Conservation (phyloP, 345 rosid species). For the Salix caprea region DNA sequence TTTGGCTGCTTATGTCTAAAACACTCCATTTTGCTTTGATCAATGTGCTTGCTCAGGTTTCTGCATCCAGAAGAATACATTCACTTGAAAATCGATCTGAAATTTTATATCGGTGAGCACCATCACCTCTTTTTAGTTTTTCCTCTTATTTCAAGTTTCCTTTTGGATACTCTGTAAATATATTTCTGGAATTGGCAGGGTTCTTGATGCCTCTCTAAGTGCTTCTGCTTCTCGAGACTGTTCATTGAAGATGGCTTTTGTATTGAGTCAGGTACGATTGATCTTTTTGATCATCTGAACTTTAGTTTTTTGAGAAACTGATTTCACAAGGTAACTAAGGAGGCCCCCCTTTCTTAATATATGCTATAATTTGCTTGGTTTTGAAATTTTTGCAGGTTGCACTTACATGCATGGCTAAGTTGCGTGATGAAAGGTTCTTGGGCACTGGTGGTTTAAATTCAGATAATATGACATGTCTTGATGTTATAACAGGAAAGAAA, state of each 20-base stretch:
- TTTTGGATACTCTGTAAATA: conserved; percentile 19
- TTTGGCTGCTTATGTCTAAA: neutral
- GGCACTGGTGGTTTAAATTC: conserved; percentile 60
- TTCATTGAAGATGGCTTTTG: conserved; percentile 84
- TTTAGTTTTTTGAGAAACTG: neutral
- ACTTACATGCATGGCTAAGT: conserved; percentile 95
- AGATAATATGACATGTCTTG: conserved; percentile 76
- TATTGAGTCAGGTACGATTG: conserved; percentile 59
- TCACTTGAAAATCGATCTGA: conserved; percentile 69
- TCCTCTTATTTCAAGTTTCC: conserved; percentile 8
- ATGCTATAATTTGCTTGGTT: neutral
- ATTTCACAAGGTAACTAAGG: neutral
- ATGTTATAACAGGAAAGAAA: conserved; percentile 71
- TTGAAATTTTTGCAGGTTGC: conserved; percentile 58
- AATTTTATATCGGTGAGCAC: conserved; percentile 67
- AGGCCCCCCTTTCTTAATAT: neutral
- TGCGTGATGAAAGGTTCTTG: conserved; percentile 79
- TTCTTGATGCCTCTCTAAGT: conserved; percentile 82
- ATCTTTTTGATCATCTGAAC: neutral
- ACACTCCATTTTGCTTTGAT: conserved; percentile 3
- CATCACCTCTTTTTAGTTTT: neutral
- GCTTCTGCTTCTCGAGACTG: conserved; percentile 96
- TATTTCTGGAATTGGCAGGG: conserved; percentile 46
- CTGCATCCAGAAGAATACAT: conserved; percentile 75
- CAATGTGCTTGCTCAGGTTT: conserved; percentile 41